Base-by-base conservation (phyloP, 2,329 filamentous ascomycete genomes). In the Neopestalotiopsis clavispora region DNA sequence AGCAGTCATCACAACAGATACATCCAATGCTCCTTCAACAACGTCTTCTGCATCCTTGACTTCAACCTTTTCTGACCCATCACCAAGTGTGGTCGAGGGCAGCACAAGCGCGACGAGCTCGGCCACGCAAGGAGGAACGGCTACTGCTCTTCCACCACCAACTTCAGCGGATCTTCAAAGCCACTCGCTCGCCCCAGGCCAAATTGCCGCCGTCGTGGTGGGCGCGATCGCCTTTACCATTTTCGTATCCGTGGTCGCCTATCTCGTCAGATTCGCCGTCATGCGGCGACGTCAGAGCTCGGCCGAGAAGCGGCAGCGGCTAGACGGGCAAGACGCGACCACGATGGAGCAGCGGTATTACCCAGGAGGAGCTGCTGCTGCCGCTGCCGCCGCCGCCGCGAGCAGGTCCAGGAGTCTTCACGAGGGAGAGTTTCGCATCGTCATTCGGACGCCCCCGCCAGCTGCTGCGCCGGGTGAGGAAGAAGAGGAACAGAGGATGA, bases 191-290 rank as follows among this genome's bases (percentile, higher is more conserved):
- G 38, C 38, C 6, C 20, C 38, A 12, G 42, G 62, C 4, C 62
- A 65, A 6, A 56, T 65, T 17, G 42, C 62, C 12, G 62, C 62
- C 62, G 42, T 65, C 38, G 42, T 65, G n/a, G 38, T 40, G 17
- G 20, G 30, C 30, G 38, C 30, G 20, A 49, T 65, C 30, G 38
- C 62, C 0, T 65, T 52, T n/a, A 52, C 30, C 42, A 23, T 65
- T 38, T 65, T 65, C 40, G 20, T 65, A 38, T 17, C 38, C 5
- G 23, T 65, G 20, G 38, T 65, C 42, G 42, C 38, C 38, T 49
- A 49, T n/a, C 38, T 65, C 23, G 10, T 65, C 38, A 23, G 62
- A 23, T 45, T 28, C 42, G 38, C 23, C 42, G 23, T 65, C 38
- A 65, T 65, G 20, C 62, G 62, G 1, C 42, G 42, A 4, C 62